Conservation (phyloP, 164 flowering plant genomes). For the Macadamia integrifolia region DNA sequence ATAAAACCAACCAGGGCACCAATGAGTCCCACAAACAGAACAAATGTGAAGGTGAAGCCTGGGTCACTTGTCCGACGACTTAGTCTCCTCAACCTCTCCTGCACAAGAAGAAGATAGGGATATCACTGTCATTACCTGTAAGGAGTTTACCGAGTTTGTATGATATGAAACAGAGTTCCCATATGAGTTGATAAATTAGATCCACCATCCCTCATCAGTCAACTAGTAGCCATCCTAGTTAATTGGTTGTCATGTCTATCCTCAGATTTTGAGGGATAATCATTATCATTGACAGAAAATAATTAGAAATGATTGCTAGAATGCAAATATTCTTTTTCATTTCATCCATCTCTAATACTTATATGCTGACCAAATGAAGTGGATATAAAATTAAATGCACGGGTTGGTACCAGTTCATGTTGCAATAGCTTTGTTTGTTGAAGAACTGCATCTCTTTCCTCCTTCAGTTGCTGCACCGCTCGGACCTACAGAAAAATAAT, state of each 20-base stretch:
- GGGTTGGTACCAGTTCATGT: conserved; percentile 61
- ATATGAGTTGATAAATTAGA: neutral
- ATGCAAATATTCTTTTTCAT: no score
- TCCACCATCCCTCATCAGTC: no score
- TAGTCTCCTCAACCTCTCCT: conserved; percentile 57
- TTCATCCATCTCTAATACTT: no score
- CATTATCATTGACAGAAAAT: no score
- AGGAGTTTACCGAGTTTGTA: neutral
- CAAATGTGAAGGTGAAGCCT: conserved; percentile 62
- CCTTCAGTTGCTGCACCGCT: conserved; percentile 48
- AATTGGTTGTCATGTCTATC: no score
- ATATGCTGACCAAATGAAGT: neutral
- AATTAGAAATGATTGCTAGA: no score
- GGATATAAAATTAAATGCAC: neutral
- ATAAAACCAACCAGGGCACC: conserved; percentile 64
- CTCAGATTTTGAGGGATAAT: no score
- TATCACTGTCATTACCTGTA: neutral
- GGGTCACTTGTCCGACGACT: conserved; percentile 34
- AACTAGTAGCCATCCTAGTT: no score
- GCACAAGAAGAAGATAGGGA: conserved; percentile 6
- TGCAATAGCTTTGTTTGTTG: conserved; percentile 58
- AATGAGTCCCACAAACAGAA: conserved; percentile 53
- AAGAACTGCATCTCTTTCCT: conserved; percentile 69
- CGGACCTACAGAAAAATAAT: conserved; percentile 20
- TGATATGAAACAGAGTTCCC: neutral